Evolutionary conservation across 768 basidiomycete species (phyloP), one percentile per base, ranked within the genome.

Genomic region (Agrocybe chaxingu): DNA sequence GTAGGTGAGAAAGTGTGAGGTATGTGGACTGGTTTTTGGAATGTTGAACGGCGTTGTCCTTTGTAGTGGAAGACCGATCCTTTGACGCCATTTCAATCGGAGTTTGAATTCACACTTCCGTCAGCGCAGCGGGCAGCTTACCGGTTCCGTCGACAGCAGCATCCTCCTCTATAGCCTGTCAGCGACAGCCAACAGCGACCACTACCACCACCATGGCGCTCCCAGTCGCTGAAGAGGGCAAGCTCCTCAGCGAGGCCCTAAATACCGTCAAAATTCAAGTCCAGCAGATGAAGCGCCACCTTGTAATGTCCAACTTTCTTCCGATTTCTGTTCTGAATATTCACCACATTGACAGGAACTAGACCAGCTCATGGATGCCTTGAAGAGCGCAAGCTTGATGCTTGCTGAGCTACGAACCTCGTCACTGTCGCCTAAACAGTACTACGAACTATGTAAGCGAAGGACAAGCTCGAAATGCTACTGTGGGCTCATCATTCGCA

Each of bases 301-400:
- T 97, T 50, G 93, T 92, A 66, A 61, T 24, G 84, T 74, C 24
- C 31, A 42, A 19, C 38, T 48, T 41, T 50, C 42, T 44, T 45
- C 58, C 50, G 42, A 31, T 48, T 50, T 29, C 37, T 10, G 11
- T 16, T 32, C 31, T 56, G 37, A 51, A 45, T 36, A 19, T 19
- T 52, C 47, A 57, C 41, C 44, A 45, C 50, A 51, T 38, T 32
- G 31, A 39, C 62, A 97, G 94, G 92, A 98, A 67, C 71, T 84
- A 58, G 96, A 98, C 72, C 90, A 94, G 64, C 86, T 98, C 54
- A 99, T 99, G 97, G 96, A 99, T 67, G 96, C 93, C 9, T 77
- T 98, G 62, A 98, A 99, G 74, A 89, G 89, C 51, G 95, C 97
- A 2, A 97, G 94, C 63, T 79, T 94, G 51, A 98, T 98, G 96